Percentiles rank a stretch among this genome's conserved stretches.
Evolutionary conservation across 140 eudicot species (phyloP).

Genomic region (Bidens hawaiensis): DNA sequence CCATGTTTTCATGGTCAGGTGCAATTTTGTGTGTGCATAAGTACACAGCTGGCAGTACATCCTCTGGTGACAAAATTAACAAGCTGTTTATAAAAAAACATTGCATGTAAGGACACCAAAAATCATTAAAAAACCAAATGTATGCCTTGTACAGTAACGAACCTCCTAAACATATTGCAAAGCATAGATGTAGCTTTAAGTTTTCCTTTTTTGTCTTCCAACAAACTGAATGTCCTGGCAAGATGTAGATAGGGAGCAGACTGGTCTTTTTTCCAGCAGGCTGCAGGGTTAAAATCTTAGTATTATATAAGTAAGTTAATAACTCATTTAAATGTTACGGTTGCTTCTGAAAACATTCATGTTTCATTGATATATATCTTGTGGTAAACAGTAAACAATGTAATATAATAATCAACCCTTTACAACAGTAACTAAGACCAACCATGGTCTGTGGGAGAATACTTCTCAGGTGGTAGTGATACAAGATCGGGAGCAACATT

Average conservation of each 20-base stretch:
- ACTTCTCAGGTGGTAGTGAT: conserved; percentile 67
- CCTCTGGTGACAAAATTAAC: conserved; percentile 82
- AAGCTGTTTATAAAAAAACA: conserved; percentile 50
- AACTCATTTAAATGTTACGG: neutral
- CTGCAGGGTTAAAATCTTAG: conserved; percentile 47
- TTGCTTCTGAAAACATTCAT: neutral
- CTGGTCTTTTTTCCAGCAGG: conserved; percentile 84
- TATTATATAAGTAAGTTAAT: conserved; percentile 13
- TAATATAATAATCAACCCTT: neutral
- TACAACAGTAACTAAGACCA: conserved; percentile 35
- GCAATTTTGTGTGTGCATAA: conserved; percentile 94
- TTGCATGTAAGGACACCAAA: conserved; percentile 6
- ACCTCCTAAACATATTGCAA: conserved; percentile 99
- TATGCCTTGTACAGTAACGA: conserved; percentile 20
- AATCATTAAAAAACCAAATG: conserved; percentile 8
- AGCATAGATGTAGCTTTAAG: conserved; percentile 84
- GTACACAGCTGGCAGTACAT: conserved; percentile 93
- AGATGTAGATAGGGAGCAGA: conserved; percentile 87
- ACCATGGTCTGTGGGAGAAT: conserved; percentile 91
- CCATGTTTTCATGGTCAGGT: conserved; percentile 96
- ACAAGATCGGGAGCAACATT: conserved; percentile 36
- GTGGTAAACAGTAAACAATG: neutral
- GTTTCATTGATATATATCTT: conserved; percentile 12
- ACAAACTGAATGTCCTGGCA: conserved; percentile 76
- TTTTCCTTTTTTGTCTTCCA: conserved; percentile 86